A percentile compares a stretch with the other conserved stretches of the same genome.
Evolutionary conservation across 345 rosid genomes (phyloP).

Genomic region (Heritiera fomes): DNA sequence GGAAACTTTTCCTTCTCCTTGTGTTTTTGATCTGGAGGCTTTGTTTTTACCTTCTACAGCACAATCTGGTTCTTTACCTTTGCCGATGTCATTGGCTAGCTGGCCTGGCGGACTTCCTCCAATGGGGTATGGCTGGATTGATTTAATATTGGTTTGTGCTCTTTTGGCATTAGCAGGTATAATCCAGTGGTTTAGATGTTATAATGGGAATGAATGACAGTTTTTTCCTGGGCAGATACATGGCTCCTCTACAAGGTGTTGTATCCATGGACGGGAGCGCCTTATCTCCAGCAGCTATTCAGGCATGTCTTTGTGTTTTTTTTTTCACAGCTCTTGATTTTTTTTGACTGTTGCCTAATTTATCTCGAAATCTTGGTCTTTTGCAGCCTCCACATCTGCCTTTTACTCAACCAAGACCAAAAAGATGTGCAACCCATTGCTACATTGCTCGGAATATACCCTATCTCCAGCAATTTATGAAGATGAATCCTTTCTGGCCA

Average conservation of each 20-base stretch:
- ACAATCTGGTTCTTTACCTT: constrained; percentile 56
- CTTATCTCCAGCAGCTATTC: constrained; percentile 66
- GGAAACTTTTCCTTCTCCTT: background rate
- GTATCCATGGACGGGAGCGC: constrained; percentile 74
- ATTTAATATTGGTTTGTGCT: constrained; percentile 8
- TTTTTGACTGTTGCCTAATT: background rate
- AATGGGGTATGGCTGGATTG: constrained; percentile 64
- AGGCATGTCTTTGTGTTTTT: constrained; percentile 42
- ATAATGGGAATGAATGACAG: background rate
- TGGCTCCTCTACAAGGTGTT: constrained; percentile 90
- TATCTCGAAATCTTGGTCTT: constrained; percentile 2
- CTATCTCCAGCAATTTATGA: constrained; percentile 69
- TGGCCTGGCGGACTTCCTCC: constrained; percentile 97
- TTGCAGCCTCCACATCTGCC: constrained; percentile 74
- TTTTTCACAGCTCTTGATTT: background rate
- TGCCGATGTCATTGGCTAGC: constrained; percentile 74
- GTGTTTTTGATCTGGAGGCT: constrained; percentile 13
- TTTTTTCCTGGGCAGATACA: constrained; percentile 52
- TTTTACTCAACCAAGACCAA: constrained; percentile 78
- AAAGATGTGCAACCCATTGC: constrained; percentile 94
- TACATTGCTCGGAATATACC: constrained; percentile 80
- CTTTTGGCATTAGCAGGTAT: background rate
- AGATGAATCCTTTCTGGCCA: constrained; percentile 92
- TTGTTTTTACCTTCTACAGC: constrained; percentile 42
- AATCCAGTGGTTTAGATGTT: constrained; percentile 10